Conservation (phyloP, 23 red algal species). For the Gracilaria domingensis region DNA sequence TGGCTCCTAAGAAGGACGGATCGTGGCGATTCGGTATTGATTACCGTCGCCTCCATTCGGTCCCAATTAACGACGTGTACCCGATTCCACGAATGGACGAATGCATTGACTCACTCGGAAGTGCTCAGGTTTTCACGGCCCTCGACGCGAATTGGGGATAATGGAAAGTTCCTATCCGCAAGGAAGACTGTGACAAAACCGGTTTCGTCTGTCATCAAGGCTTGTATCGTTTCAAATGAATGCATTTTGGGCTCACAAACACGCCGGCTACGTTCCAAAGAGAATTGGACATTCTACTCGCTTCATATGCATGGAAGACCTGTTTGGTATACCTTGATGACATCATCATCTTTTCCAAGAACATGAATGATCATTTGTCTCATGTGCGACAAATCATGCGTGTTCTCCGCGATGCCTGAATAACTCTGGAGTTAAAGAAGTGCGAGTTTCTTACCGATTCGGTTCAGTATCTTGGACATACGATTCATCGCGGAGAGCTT, state of each 20-base stretch:
- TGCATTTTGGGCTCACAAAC: conserved; percentile 17
- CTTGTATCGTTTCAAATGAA: background rate
- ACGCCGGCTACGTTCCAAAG: conserved; percentile 23
- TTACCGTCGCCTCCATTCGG: background rate
- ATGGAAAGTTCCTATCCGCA: background rate
- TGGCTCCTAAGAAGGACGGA: conserved; percentile 9
- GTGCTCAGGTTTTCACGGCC: background rate
- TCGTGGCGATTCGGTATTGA: conserved; percentile 25
- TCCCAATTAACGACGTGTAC: conserved; percentile 36
- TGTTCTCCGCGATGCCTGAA: background rate
- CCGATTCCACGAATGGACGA: conserved; percentile 51
- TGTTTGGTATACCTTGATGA: conserved; percentile 26
- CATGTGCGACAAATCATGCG: conserved; percentile 20
- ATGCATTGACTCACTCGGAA: conserved; percentile 29
- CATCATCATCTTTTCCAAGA: conserved; percentile 20
- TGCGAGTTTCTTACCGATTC: conserved; percentile 35
- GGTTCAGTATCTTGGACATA: conserved; percentile 45
- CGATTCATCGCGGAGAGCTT: conserved; percentile 29
- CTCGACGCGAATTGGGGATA: background rate
- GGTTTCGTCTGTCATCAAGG: background rate
- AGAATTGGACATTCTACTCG: background rate
- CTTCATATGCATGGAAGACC: background rate
- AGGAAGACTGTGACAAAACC: background rate
- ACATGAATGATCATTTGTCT: conserved; percentile 15
- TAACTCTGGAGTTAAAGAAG: conserved; percentile 37